Evolutionary conservation across 2,329 filamentous ascomycete species (phyloP), one percentile per base, ranked within the genome.

Genomic region (Venturia nashicola): DNA sequence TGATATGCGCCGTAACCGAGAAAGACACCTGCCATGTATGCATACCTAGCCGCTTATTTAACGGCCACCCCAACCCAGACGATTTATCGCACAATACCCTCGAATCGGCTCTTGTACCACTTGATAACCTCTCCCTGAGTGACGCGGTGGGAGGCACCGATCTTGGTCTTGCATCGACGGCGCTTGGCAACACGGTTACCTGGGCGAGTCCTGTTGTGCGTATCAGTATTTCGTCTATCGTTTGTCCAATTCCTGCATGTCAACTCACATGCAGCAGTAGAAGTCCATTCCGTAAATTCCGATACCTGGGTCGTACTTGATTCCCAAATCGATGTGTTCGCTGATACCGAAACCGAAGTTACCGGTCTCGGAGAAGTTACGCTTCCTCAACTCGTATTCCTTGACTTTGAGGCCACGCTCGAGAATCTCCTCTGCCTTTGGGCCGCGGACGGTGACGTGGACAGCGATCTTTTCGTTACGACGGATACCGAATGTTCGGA

Each of bases 201-300:
- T 75, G 93, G 94, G 76, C 94, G 92, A 84, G 91, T 96, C 84
- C 84, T 86, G 70, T 66, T 65, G 66, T 62, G 36, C 36, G 64
- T 63, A 68, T 78, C 70, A 77, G 73, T 61, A 67, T 66, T 27
- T 20, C 34, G 7, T 63, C 65, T 36, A 32, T 43, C 43, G 36
- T 42, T 32, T 18, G 44, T 36, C 7, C 46, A 27, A 34, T 23
- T n/a, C 23, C 18, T 44, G 48, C 8, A 34, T 6, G 12, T 1
- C 18, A 51, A 83, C 83, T 80, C 74, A 86, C 94, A 99, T 99
- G 91, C 93, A 97, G 90, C 88, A 92, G 89, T 97, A 99, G 84
- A 99, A 99, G 84, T 99, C 94, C 94, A 99, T 99, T 79, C 94
- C 92, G 86, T 96, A 97, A 80, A 97, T 97, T 87, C 92, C 92